These are phyloP conservation scores for Parastagonospora avenae DNA, from an alignment of 2,329 filamentous ascomycete genomes.

Conservation along the genomic window DNA sequence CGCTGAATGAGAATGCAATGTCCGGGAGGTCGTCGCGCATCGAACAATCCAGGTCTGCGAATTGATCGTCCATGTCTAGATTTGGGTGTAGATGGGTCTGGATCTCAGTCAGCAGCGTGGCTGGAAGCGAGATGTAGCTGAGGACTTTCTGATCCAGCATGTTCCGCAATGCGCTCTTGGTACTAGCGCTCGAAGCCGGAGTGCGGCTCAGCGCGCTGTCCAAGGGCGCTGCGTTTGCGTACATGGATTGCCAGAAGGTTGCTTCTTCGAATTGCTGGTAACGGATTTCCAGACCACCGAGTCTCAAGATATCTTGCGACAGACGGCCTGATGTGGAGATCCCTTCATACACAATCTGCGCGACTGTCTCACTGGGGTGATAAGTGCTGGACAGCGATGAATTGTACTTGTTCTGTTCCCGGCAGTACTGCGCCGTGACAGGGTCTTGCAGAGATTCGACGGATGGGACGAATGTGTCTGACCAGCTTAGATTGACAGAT, in stretches of 20 bases:
- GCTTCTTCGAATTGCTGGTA: slow-evolving; percentile 7
- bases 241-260: slow-evolving; percentile 6
- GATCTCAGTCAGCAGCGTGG: slow-evolving; percentile 4
- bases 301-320: slow-evolving; percentile 6
- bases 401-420: slow-evolving; percentile 6
- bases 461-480: slow-evolving; percentile 6
- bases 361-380: slow-evolving; percentile 1
- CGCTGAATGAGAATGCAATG: slow-evolving; percentile 5
- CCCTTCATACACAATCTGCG: slow-evolving; percentile 4
- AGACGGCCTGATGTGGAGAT: slow-evolving; percentile 6
- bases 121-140: slow-evolving; percentile 7
- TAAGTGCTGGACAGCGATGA: slow-evolving; percentile 7
- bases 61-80: slow-evolving; percentile 3
- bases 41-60: slow-evolving; percentile 7
- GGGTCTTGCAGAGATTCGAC: slow-evolving; percentile 5
- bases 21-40: slow-evolving; percentile 6
- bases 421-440: slow-evolving; percentile 6
- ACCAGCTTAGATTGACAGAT: slow-evolving; percentile 6
- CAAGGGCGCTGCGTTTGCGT: slow-evolving; percentile 4
- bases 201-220: slow-evolving; percentile 6
- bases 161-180: slow-evolving; percentile 5
- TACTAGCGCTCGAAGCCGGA: slow-evolving; percentile 5
- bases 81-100: slow-evolving; percentile 7
- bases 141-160: slow-evolving; percentile 7
- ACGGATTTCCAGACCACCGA: slow-evolving; percentile 5